phyloP scores from a whole-genome alignment of 1,139 yeast genomes.

The Blastobotrys arbuscula region DNA sequence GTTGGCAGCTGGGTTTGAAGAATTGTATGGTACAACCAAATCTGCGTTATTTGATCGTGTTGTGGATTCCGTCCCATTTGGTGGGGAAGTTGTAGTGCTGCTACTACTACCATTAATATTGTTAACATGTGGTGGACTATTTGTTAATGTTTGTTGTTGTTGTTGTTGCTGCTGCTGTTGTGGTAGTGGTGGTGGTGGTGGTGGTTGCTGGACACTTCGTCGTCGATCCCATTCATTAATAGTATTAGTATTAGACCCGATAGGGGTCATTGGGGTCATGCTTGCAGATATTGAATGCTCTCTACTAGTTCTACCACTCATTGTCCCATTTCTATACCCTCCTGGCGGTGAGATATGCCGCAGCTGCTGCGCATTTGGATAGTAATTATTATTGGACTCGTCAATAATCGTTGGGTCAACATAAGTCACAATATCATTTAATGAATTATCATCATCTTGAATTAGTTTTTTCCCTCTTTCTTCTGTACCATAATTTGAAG shows the following conservation, averaged over 20 bases:
- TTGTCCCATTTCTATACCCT: neutral
- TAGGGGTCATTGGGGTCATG: conserved; percentile 5
- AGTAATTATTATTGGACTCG: neutral
- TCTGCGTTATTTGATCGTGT: conserved; percentile 21
- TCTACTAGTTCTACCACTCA: conserved; percentile 1
- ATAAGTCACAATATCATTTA: conserved; percentile 4
- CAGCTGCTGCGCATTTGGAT: neutral
- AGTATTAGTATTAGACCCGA: neutral
- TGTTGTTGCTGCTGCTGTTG: conserved; percentile 11
- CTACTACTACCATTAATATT: neutral
- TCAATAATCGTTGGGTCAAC: neutral
- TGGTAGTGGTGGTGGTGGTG: conserved; percentile 13
- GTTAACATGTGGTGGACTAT: neutral
- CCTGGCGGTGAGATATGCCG: neutral
- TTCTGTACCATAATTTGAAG: conserved; percentile 18
- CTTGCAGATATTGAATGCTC: conserved; percentile 4
- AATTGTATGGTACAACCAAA: conserved; percentile 32
- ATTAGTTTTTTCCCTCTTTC: conserved; percentile 8
- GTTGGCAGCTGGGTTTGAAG: conserved; percentile 32
- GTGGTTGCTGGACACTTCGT: conserved; percentile 9
- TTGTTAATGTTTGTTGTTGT: conserved; percentile 3
- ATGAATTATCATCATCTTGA: conserved; percentile 6
- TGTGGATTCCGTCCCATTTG: neutral
- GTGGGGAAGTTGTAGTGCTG: neutral
- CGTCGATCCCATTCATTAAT: conserved; percentile 5